A percentile compares a stretch with the other conserved stretches of the same genome.
These are phyloP conservation scores for Leishmania mexicana DNA, from an alignment of 208 protist species.

Conservation along the genomic window DNA sequence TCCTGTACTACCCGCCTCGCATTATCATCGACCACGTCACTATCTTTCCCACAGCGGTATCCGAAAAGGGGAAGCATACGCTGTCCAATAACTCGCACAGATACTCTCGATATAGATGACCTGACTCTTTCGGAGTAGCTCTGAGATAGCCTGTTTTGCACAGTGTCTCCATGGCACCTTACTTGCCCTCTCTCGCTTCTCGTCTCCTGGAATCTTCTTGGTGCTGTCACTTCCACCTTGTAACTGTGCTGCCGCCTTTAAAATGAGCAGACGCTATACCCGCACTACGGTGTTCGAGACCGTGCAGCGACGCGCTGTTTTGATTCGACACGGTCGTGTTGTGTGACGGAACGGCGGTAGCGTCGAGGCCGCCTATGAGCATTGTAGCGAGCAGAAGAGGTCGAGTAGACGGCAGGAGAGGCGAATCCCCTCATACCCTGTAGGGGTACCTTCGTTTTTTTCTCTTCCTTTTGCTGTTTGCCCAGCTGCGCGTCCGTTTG, in stretches of 20 bases:
- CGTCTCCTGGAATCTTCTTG: neutral
- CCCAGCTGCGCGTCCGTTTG: neutral
- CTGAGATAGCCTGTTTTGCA: no score
- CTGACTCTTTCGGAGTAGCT: neutral
- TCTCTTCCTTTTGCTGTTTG: neutral
- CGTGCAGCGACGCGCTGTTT: neutral
- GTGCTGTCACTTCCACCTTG: neutral
- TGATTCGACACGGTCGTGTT: neutral
- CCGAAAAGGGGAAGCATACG: neutral
- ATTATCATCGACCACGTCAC: neutral
- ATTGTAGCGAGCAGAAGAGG: neutral
- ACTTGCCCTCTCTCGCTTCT: slow-evolving; percentile 4
- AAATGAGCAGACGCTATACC: no score
- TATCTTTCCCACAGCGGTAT: neutral
- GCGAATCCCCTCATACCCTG: neutral
- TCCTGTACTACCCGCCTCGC: neutral
- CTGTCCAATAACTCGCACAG: neutral
- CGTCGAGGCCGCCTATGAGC: neutral
- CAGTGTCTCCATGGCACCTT: slow-evolving; percentile 1
- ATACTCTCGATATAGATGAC: neutral
- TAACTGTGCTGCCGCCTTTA: neutral
- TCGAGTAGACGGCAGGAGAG: neutral
- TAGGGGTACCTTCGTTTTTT: neutral
- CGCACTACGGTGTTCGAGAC: neutral
- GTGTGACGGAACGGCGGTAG: neutral